Percentiles rank a stretch among this genome's conserved stretches.
Evolutionary conservation across 1,284 basidiomycete species (phyloP).

Genomic region (Irpex rosettiformis): DNA sequence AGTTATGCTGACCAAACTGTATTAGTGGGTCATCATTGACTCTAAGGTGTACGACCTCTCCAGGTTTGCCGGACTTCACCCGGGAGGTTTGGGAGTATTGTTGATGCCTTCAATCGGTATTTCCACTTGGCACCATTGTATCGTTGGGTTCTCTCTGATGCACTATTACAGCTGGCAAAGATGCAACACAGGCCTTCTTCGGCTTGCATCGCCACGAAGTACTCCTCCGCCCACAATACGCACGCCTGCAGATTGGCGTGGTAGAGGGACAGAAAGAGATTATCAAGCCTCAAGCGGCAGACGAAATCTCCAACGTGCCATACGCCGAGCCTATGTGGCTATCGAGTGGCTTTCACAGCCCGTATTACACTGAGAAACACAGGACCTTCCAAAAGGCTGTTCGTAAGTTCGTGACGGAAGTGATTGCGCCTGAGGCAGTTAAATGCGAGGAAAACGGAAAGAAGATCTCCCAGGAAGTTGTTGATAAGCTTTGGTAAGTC

Average conservation of each 20-base stretch:
- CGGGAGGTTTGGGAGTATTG: conserved; percentile 63
- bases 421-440: conserved; percentile 61
- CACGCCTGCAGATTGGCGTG: conserved; percentile 77
- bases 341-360: conserved; percentile 71
- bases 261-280: conserved; percentile 66
- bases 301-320: conserved; percentile 74
- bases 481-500: conserved; percentile 67
- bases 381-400: conserved; percentile 62
- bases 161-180: conserved; percentile 54
- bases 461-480: conserved; percentile 68
- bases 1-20: background rate
- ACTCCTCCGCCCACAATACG: conserved; percentile 77
- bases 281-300: conserved; percentile 58
- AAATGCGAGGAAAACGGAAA: conserved; percentile 81
- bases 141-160: background rate
- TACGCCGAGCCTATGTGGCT: conserved; percentile 93
- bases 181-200: conserved; percentile 88
- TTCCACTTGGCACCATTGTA: conserved; percentile 9
- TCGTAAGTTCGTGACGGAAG: conserved; percentile 61
- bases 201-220: conserved; percentile 90
- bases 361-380: conserved; percentile 82
- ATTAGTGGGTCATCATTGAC: conserved; percentile 64
- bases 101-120: conserved; percentile 35
- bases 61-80: conserved; percentile 62
- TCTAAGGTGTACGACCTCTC: conserved; percentile 65